A percentile compares a stretch with the other conserved stretches of the same genome.
Evolutionary conservation across 352 stramenopile genomes (phyloP).

Genomic region (Peronospora destructor): DNA sequence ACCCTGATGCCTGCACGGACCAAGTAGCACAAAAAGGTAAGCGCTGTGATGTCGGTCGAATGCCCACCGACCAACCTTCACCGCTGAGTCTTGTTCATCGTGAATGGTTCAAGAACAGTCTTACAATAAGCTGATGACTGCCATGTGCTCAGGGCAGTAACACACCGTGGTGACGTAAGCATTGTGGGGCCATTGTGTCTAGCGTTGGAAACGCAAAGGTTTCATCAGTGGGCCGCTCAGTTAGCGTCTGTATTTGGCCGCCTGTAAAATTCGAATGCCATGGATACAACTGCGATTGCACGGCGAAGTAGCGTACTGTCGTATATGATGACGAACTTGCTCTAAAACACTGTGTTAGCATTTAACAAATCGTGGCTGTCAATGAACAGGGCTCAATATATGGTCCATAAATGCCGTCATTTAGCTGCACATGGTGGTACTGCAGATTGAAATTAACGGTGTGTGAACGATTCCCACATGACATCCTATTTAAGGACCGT

Average conservation of each 20-base stretch:
- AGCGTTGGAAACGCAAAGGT: conserved; percentile 61
- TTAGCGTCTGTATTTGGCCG: conserved; percentile 80
- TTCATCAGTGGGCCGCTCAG: conserved; percentile 74
- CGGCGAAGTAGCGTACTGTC: conserved; percentile 30
- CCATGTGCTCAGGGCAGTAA: conserved; percentile 81
- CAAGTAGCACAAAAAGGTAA: conserved; percentile 62
- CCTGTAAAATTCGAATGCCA: conserved; percentile 16
- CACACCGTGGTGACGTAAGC: conserved; percentile 69
- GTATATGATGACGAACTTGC: conserved; percentile 85
- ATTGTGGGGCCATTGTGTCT: conserved; percentile 53
- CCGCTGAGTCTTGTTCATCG: conserved; percentile 76
- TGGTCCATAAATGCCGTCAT: conserved; percentile 51
- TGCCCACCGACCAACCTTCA: conserved; percentile 69
- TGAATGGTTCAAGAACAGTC: conserved; percentile 79
- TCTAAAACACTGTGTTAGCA: conserved; percentile 78
- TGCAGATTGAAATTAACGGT: conserved; percentile 66
- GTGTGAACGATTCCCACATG: conserved; percentile 52
- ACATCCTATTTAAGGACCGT: no score
- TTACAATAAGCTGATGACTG: conserved; percentile 79
- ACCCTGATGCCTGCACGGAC: no score
- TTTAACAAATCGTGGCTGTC: no score
- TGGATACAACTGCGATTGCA: conserved; percentile 5
- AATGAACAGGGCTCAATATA: conserved; percentile 49
- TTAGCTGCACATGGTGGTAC: conserved; percentile 55
- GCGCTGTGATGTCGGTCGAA: conserved; percentile 65